Percentiles rank a stretch among this genome's conserved stretches.
Evolutionary conservation across 306 rosid species (phyloP).

Genomic region (Casuarina equisetifolia): DNA sequence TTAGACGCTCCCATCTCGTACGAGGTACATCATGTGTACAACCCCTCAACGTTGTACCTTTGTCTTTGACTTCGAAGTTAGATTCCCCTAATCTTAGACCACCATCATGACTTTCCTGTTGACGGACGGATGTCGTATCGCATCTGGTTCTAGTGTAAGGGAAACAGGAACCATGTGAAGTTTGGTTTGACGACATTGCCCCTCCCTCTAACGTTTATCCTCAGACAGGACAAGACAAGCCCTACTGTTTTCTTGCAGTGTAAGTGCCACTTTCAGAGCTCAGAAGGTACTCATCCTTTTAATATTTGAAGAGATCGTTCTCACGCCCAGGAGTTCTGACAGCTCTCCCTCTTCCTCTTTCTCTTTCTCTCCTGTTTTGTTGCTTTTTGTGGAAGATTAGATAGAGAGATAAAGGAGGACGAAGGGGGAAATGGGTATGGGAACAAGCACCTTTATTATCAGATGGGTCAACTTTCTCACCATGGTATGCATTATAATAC

Average conservation of each 20-base stretch:
- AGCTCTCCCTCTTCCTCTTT: constrained; percentile 8
- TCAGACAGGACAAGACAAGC: constrained; percentile 10
- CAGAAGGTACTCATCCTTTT: constrained; percentile 27
- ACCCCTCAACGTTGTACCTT: background rate
- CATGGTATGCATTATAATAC: constrained; percentile 48
- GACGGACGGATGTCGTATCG: constrained; percentile 29
- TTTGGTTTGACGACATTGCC: constrained; percentile 31
- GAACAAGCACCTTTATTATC: constrained; percentile 90
- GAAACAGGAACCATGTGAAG: constrained; percentile 36
- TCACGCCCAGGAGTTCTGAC: constrained; percentile 23
- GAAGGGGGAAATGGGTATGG: constrained; percentile 56
- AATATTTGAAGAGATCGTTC: background rate
- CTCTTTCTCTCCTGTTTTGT: background rate
- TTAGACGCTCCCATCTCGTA: background rate
- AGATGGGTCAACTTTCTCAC: constrained; percentile 96
- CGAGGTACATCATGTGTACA: background rate
- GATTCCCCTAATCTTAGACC: background rate
- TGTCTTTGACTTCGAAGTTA: background rate
- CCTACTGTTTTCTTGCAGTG: constrained; percentile 23
- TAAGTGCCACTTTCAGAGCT: constrained; percentile 34
- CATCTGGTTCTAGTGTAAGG: constrained; percentile 26
- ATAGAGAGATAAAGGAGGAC: background rate
- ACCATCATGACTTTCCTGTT: background rate
- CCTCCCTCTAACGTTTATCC: constrained; percentile 13
- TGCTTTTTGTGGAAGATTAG: constrained; percentile 4